Evolutionary conservation across 1,139 yeast species (phyloP), one percentile per base, ranked within the genome.

Genomic region (Oligophagozyma castellii): DNA sequence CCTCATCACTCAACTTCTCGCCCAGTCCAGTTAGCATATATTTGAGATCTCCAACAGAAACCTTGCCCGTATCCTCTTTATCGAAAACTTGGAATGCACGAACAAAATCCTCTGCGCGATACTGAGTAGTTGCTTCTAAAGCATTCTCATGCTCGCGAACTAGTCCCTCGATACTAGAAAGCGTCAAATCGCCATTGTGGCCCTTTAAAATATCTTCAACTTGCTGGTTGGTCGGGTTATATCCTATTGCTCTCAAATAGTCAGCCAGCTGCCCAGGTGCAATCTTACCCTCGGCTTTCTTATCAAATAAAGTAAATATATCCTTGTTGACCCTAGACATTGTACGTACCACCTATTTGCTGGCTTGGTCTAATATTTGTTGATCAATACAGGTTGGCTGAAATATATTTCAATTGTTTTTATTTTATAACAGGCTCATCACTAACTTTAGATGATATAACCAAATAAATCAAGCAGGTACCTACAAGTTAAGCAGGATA

Each of bases 21-120:
- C 96, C 96, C 45, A 86, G 73, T 8, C 93, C 77, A 14, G 95
- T 86, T 55, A 89, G 66, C 53, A 89, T 83, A 58, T 89, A 89
- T 56, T 93, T 73, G 48, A 89, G 70, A 58, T 92, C 96, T 35
- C 99, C 99, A 26, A 89, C 94, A 23, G 96, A 93, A 46, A 89
- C 89, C 60, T 76, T 78, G 5, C 99, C 99, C 13, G 95, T 78
- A 41, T 78, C 73, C 42, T 84, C 94, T 63, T 86, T 92, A 61
- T 89, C 99, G 43, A 89, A 89, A 7, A 89, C 95, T 60, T 89
- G 96, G 70, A 89, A 89, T 1, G 96, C 98, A 51, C 92, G 80
- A 49, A 89, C 73, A 58, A 89, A 89, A 56, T 89, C 99, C 53
- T 89, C 98, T 15, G 44, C 41, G 23, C 47, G 45, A 14, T 48